phyloP scores from a whole-genome alignment of 2,329 filamentous ascomycete species.

The Penicillium sp. region DNA sequence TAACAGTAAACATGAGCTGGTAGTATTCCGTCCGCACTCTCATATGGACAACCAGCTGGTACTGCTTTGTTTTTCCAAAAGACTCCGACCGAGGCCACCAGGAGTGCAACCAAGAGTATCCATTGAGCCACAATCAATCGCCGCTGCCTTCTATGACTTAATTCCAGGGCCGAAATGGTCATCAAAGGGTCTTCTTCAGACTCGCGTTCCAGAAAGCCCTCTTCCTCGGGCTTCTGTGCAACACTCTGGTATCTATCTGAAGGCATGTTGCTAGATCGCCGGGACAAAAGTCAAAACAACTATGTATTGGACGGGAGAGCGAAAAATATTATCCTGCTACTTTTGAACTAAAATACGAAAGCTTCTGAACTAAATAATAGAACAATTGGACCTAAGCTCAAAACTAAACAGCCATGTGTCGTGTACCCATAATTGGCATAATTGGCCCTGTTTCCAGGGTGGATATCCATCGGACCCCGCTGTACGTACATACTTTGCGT shows the following conservation, averaged over 20 bases:
- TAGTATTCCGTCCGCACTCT: neutral
- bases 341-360: neutral
- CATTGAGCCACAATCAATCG: slow-evolving; percentile 1
- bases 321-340: neutral
- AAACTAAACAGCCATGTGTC: too few relatives aligned
- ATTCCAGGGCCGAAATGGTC: neutral
- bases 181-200: neutral
- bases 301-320: neutral
- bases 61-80: neutral
- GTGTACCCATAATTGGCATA: too few relatives aligned
- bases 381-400: too few relatives aligned
- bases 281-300: neutral
- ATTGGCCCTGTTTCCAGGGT: too few relatives aligned
- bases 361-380: too few relatives aligned
- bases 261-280: neutral
- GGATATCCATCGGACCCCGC: too few relatives aligned
- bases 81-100: neutral
- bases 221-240: slow-evolving; percentile 5
- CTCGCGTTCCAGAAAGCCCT: neutral
- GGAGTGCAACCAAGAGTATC: neutral
- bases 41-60: neutral
- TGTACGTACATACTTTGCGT: too few relatives aligned
- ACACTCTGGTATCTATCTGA: neutral
- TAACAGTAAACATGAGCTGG: slow-evolving; percentile 1
- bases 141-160: neutral